Evolutionary conservation across 805 yeast species (phyloP).

Genomic region (Komagataella pastoris): DNA sequence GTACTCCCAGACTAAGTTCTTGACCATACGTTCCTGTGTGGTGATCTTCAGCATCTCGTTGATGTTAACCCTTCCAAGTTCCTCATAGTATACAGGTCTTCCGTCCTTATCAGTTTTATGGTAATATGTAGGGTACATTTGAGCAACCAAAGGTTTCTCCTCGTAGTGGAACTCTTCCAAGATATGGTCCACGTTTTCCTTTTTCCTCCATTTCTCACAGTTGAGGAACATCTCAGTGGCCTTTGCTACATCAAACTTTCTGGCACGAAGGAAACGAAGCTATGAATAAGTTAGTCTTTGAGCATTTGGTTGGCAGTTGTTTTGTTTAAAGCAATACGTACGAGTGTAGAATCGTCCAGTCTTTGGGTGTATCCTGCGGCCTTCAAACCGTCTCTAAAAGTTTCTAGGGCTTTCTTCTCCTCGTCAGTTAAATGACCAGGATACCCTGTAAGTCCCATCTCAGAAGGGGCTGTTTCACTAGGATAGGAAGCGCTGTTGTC

Average conservation of each 20-base stretch:
- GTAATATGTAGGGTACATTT: slow-evolving; percentile 90
- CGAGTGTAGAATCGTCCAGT: slow-evolving; percentile 73
- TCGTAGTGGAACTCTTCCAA: slow-evolving; percentile 78
- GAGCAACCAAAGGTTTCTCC: slow-evolving; percentile 87
- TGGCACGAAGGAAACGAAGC: slow-evolving; percentile 81
- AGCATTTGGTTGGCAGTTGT: background rate
- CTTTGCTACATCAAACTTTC: slow-evolving; percentile 77
- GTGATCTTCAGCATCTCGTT: slow-evolving; percentile 89
- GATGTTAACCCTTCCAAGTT: slow-evolving; percentile 82
- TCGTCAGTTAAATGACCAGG: slow-evolving; percentile 67
- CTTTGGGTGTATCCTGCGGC: slow-evolving; percentile 64
- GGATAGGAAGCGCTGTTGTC: slow-evolving; percentile 48
- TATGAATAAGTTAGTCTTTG: slow-evolving; percentile 5
- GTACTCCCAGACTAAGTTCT: slow-evolving; percentile 95
- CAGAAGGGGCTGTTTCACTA: slow-evolving; percentile 47
- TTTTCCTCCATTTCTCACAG: slow-evolving; percentile 88
- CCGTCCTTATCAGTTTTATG: slow-evolving; percentile 97
- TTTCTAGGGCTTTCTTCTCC: slow-evolving; percentile 47
- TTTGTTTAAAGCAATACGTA: slow-evolving; percentile 11
- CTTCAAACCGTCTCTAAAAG: slow-evolving; percentile 42
- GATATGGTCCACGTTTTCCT: slow-evolving; percentile 77
- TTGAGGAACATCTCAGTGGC: slow-evolving; percentile 73
- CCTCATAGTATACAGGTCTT: slow-evolving; percentile 91
- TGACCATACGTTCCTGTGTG: slow-evolving; percentile 89
- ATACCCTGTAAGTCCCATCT: slow-evolving; percentile 48